Evolutionary conservation across 2,329 filamentous ascomycete genomes (phyloP), one percentile per base, ranked within the genome.

Genomic region (Phoma sp.): DNA sequence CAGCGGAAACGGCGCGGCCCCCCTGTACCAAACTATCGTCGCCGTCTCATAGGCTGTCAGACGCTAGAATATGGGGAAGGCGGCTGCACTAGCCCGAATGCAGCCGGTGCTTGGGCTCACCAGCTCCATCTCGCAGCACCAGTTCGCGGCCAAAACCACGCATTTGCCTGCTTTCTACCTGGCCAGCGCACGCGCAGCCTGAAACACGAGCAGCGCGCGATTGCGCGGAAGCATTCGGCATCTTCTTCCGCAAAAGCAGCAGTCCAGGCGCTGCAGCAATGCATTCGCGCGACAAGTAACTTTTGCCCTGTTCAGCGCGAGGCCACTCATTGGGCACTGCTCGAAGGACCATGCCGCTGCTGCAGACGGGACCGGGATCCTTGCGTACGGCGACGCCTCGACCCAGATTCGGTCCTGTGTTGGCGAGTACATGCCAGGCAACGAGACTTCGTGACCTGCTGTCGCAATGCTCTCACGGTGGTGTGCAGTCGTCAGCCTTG

Each of bases 351-450:
- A 50, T 45, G 46, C 57, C 54, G 49, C 53, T 53, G 43, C 52
- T 61, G 60, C 56, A 59, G 53, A 51, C 58, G 47, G 47, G 48
- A 56, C 57, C 48, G 39, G 61, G 47, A 39, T 50, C 47, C 32
- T 40, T 57, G 57, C 53, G 47, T 36, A 40, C 52, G 49, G 50
- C 42, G 40, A 59, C 47, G 47, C 52, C 38, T 49, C 45, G 47
- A 58, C 54, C 32, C 53, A 51, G 29, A 59, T 47, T 40, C 53
- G 46, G 45, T 58, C 62, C 59, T 60, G 26, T 45, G 14, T 50
- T 53, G 55, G 59, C 54, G 54, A 56, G 26, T 53, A 47, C 42
- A 42, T 50, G 30, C 54, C 50, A 68, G 64, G 64, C 64, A 68
- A 57, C 56, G 48, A 60, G 52, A 36, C 25, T 52, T 51, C 57